phyloP scores from a whole-genome alignment of 1,139 yeast species.

The Saccharomyces hybrid region DNA sequence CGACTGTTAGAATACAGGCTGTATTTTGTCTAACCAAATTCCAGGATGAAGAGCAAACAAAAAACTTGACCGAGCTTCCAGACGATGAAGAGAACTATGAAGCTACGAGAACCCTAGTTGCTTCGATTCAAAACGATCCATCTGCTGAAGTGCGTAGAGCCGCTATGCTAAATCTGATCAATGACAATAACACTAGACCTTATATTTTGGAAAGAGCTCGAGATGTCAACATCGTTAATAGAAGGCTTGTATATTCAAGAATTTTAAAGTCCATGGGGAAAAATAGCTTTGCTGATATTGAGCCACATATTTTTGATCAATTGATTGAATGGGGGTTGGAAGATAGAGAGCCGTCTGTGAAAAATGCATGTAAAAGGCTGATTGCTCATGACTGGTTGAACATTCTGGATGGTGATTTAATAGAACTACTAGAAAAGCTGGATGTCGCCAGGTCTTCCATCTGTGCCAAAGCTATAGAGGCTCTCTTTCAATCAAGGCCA shows the following conservation, averaged over 20 bases:
- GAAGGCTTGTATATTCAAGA: slow-evolving; percentile 66
- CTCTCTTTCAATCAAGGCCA: slow-evolving; percentile 52
- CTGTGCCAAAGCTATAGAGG: slow-evolving; percentile 59
- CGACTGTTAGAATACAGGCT: slow-evolving; percentile 73
- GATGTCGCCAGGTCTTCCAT: slow-evolving; percentile 59
- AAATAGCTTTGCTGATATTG: slow-evolving; percentile 45
- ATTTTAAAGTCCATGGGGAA: slow-evolving; percentile 63
- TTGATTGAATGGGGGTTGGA: slow-evolving; percentile 76
- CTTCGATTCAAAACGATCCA: slow-evolving; percentile 65
- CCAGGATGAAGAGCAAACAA: slow-evolving; percentile 44
- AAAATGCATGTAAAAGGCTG: slow-evolving; percentile 64
- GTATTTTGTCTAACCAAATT: slow-evolving; percentile 72
- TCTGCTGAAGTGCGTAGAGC: slow-evolving; percentile 88
- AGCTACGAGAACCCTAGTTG: slow-evolving; percentile 47
- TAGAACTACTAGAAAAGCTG: slow-evolving; percentile 62
- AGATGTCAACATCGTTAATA: slow-evolving; percentile 62
- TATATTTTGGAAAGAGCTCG: slow-evolving; percentile 73
- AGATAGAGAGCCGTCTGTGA: slow-evolving; percentile 74
- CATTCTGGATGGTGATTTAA: slow-evolving; percentile 58
- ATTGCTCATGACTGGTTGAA: slow-evolving; percentile 68
- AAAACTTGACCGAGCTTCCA: slow-evolving; percentile 29
- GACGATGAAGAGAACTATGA: slow-evolving; percentile 35
- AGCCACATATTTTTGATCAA: slow-evolving; percentile 54
- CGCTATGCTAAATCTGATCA: slow-evolving; percentile 62
- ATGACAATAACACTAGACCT: slow-evolving; percentile 46